A percentile compares a stretch with the other conserved stretches of the same genome.
Conservation (phyloP, 2,329 filamentous ascomycete species). For the Madurella mycetomatis region DNA sequence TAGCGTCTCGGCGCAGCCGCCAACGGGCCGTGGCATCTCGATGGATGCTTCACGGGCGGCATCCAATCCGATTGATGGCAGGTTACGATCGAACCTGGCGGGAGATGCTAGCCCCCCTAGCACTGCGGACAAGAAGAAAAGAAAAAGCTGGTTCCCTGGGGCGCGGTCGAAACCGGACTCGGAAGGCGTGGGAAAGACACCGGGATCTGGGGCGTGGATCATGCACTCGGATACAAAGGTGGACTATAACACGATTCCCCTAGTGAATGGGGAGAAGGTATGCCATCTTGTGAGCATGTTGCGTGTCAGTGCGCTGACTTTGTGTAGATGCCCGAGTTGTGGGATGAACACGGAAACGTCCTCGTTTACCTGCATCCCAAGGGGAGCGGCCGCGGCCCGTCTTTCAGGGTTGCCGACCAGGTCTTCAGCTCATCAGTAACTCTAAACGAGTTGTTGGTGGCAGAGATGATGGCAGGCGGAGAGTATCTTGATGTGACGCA, state of each 20-base stretch:
- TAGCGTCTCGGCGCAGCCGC: slow-evolving; percentile 46
- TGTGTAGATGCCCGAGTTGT: slow-evolving; percentile 58
- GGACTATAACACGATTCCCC: slow-evolving; percentile 52
- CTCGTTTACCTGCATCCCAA: slow-evolving; percentile 54
- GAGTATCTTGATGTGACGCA: slow-evolving; percentile 41
- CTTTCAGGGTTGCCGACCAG: slow-evolving; percentile 56
- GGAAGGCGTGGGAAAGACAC: slow-evolving; percentile 28
- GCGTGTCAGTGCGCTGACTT: slow-evolving; percentile 16
- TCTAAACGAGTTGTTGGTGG: slow-evolving; percentile 49
- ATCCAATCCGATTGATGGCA: slow-evolving; percentile 27
- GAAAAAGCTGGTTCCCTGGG: slow-evolving; percentile 52
- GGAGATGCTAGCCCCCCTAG: slow-evolving; percentile 43
- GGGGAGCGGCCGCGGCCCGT: slow-evolving; percentile 47
- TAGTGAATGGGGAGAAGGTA: slow-evolving; percentile 54
- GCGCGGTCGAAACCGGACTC: slow-evolving; percentile 50
- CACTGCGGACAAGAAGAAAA: slow-evolving; percentile 37
- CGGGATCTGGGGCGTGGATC: slow-evolving; percentile 47
- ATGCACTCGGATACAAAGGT: slow-evolving; percentile 46
- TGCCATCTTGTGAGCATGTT: background rate
- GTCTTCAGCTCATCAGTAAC: slow-evolving; percentile 51
- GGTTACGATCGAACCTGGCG: slow-evolving; percentile 30
- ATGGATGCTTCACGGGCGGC: slow-evolving; percentile 31
- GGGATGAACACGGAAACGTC: slow-evolving; percentile 57
- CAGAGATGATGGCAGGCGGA: slow-evolving; percentile 36
- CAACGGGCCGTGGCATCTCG: slow-evolving; percentile 28